Conservation (phyloP, 257 asterid species). For the Solanum paucissectum region DNA sequence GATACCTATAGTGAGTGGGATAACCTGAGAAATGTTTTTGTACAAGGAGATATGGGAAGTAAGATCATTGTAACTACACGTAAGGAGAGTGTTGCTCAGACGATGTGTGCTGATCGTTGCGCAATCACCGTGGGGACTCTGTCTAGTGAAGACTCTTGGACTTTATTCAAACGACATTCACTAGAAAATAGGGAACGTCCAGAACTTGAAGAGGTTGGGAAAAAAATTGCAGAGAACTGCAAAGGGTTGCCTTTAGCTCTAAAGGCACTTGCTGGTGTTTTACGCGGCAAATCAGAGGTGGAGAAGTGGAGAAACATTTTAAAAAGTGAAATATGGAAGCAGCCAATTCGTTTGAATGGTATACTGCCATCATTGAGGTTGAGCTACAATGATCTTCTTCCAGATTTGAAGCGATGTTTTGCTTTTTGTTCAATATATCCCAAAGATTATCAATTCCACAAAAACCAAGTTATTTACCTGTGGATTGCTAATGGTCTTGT, state of each 20-base stretch:
- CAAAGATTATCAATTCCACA: background rate
- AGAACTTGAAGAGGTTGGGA: background rate
- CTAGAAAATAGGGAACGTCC: background rate
- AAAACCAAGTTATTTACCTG: background rate
- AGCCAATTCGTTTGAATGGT: background rate
- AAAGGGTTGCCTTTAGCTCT: background rate
- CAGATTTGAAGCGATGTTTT: background rate
- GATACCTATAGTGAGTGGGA: constrained; percentile 28
- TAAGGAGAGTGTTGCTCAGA: constrained; percentile 23
- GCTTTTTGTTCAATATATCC: constrained; percentile 3
- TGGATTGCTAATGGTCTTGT: constrained; percentile 9
- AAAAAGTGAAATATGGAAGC: background rate
- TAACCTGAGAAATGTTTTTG: background rate
- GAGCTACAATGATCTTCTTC: constrained; percentile 2
- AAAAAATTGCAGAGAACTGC: background rate
- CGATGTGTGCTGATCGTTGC: constrained; percentile 7
- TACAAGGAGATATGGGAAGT: constrained; percentile 34
- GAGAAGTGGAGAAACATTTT: background rate
- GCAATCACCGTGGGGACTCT: background rate
- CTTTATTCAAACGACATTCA: background rate
- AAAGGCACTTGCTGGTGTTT: background rate
- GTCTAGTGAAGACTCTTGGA: background rate
- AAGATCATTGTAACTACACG: constrained; percentile 53
- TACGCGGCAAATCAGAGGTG: background rate
- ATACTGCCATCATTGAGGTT: background rate